These are phyloP conservation scores for Xylaria cubensis DNA, from an alignment of 495 filamentous ascomycete species.

Conservation along the genomic window DNA sequence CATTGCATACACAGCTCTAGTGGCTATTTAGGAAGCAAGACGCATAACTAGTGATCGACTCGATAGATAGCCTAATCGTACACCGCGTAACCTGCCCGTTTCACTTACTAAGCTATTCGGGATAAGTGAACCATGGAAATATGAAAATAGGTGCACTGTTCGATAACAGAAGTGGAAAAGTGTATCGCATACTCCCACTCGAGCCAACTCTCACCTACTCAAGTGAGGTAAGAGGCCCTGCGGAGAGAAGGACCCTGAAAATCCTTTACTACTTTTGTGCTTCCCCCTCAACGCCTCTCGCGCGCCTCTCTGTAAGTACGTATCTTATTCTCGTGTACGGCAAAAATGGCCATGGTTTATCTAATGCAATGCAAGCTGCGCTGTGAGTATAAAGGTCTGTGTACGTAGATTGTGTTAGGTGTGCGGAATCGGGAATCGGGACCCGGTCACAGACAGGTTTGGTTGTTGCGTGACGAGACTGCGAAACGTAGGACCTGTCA, in stretches of 20 bases:
- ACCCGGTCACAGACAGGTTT: neutral
- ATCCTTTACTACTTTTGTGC: slow-evolving; percentile 10
- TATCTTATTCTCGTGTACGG: neutral
- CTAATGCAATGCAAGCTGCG: neutral
- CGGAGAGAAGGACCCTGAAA: slow-evolving; percentile 16
- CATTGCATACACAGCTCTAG: slow-evolving; percentile 25
- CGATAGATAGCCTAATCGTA: slow-evolving; percentile 14
- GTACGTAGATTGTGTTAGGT: slow-evolving; percentile 7
- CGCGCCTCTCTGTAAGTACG: too few species aligned
- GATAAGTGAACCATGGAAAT: neutral
- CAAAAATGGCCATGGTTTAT: neutral
- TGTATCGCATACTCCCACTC: neutral
- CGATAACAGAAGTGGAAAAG: slow-evolving; percentile 2
- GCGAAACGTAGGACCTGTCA: slow-evolving; percentile 22
- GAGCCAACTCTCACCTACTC: neutral
- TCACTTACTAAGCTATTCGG: neutral
- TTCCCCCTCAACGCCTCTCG: neutral
- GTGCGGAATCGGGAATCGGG: neutral
- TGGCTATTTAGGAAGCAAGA: neutral
- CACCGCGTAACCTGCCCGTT: slow-evolving; percentile 24
- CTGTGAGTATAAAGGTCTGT: neutral
- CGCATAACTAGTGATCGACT: slow-evolving; percentile 16
- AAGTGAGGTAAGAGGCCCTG: slow-evolving; percentile 18
- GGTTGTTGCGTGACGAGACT: slow-evolving; percentile 4
- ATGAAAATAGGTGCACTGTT: neutral